Conservation (phyloP, 352 stramenopile species). For the Blastocystis sp. region DNA sequence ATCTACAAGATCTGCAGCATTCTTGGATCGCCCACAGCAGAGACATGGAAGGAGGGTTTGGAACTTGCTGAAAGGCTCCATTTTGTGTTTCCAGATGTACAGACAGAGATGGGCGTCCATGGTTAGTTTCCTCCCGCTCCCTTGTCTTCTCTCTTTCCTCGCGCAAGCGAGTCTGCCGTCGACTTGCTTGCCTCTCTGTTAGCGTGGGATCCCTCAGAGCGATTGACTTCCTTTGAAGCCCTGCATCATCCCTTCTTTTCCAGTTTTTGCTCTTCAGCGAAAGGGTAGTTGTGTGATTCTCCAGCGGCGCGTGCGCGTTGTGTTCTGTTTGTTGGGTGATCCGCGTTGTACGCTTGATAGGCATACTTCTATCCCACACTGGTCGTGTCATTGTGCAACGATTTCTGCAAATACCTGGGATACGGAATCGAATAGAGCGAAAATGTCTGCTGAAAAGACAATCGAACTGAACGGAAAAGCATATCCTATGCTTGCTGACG, state of each 20-base stretch:
- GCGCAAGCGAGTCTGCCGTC: constrained; percentile 82
- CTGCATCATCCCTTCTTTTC: constrained; percentile 90
- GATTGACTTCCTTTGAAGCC: constrained; percentile 86
- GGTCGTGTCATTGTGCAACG: not conserved
- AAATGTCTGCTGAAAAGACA: constrained; percentile 41
- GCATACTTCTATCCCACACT: too few relatives aligned
- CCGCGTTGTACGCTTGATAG: constrained; percentile 5
- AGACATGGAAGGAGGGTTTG: constrained; percentile 87
- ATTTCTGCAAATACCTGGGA: not conserved
- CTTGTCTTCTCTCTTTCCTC: constrained; percentile 83
- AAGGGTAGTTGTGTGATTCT: not conserved
- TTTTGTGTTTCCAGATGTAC: constrained; percentile 90
- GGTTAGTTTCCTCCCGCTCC: constrained; percentile 71
- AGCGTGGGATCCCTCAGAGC: constrained; percentile 86
- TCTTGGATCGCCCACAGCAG: constrained; percentile 84
- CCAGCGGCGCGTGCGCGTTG: not conserved
- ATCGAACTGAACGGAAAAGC: constrained; percentile 65
- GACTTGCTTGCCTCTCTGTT: constrained; percentile 87
- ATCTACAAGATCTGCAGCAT: constrained; percentile 94
- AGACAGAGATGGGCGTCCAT: constrained; percentile 75
- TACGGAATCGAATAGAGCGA: not conserved
- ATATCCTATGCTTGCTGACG: constrained; percentile 84
- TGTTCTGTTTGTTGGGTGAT: not conserved
- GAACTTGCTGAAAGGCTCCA: constrained; percentile 88
- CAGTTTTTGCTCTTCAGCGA: not conserved